Evolutionary conservation across 371 early-diverging fungal species (phyloP).

Genomic region (Rhizopus sp.): DNA sequence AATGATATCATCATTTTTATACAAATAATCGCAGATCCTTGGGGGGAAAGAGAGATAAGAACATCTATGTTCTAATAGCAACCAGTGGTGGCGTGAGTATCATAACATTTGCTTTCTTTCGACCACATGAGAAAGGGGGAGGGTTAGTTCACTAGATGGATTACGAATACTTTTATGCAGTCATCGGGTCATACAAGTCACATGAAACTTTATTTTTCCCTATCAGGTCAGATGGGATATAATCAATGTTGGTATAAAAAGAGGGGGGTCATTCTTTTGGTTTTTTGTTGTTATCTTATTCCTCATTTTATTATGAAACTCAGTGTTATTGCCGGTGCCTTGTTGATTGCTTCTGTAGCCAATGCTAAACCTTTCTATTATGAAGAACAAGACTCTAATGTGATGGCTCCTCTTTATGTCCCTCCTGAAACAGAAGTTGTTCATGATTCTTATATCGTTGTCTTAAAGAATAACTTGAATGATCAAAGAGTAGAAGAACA

Average conservation of each 20-base stretch:
- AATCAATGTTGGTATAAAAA: too few relatives aligned
- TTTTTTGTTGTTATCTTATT: constrained; percentile 1
- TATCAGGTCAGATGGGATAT: too few relatives aligned
- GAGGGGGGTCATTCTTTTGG: neutral
- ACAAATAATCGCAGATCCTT: neutral
- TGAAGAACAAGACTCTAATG: constrained; percentile 5
- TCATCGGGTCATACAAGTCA: too few relatives aligned
- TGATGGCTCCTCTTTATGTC: constrained; percentile 66
- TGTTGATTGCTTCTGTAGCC: constrained; percentile 20
- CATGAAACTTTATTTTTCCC: too few relatives aligned
- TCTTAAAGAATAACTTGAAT: constrained; percentile 68
- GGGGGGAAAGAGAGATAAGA: neutral
- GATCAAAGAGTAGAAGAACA: constrained; percentile 30
- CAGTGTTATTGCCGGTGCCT: constrained; percentile 26
- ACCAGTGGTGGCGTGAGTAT: too few relatives aligned
- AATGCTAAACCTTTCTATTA: constrained; percentile 23
- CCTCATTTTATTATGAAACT: constrained; percentile 24
- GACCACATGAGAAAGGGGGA: too few relatives aligned
- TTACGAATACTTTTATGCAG: too few relatives aligned
- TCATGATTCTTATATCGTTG: constrained; percentile 82
- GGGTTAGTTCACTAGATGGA: too few relatives aligned
- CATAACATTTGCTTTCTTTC: too few relatives aligned
- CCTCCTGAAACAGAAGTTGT: constrained; percentile 66
- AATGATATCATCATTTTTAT: neutral
- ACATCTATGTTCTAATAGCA: too few relatives aligned